These are phyloP conservation scores for Rhodamnia rubescens DNA, from an alignment of 345 rosid genomes.

Conservation along the genomic window DNA sequence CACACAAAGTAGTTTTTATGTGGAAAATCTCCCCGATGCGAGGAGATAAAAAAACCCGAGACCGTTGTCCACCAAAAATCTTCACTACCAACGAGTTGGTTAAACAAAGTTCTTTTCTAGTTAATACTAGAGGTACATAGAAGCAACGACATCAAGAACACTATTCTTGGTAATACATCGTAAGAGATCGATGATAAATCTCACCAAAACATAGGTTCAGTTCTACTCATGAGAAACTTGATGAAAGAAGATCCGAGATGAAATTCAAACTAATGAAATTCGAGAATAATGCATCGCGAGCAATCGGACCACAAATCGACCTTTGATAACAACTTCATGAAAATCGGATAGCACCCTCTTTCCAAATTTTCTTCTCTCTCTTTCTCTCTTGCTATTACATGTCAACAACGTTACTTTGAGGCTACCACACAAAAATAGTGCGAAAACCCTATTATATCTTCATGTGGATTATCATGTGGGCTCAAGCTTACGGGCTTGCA, in stretches of 20 bases:
- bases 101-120: background rate
- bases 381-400: background rate
- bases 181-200: background rate
- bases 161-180: background rate
- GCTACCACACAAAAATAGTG: background rate
- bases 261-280: background rate
- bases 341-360: fast-evolving
- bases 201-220: background rate
- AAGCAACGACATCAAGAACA: background rate
- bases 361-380: background rate
- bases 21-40: background rate
- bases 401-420: background rate
- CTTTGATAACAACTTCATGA: background rate
- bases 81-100: background rate
- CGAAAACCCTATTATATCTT: no score
- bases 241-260: background rate
- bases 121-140: background rate
- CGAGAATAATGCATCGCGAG: background rate
- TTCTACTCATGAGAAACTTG: background rate
- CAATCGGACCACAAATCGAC: background rate
- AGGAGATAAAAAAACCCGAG: background rate
- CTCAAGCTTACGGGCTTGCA: no score
- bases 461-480: no score
- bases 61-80: background rate
- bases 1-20: background rate